Evolutionary conservation across 2,329 filamentous ascomycete species (phyloP).

Genomic region (Claviceps arundinis): DNA sequence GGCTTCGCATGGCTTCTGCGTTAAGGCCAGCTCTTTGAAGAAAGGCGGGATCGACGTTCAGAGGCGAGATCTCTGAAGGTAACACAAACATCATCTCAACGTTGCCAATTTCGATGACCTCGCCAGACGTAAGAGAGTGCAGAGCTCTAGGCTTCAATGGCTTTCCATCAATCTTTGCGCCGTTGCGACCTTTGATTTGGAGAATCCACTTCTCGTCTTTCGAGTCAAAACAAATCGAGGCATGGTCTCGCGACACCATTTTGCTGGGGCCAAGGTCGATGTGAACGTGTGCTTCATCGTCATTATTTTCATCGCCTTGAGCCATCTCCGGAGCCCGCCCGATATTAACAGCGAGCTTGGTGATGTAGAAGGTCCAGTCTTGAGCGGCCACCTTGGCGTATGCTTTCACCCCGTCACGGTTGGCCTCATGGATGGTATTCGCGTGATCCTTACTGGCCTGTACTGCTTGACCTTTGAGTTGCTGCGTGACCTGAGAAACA

Average conservation of each 20-base stretch:
- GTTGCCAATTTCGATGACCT: conserved; percentile 81
- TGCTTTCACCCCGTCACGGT: conserved; percentile 51
- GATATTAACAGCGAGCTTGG: conserved; percentile 61
- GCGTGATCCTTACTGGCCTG: conserved; percentile 49
- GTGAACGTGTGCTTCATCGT: conserved; percentile 48
- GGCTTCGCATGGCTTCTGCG: conserved; percentile 15
- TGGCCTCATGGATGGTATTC: conserved; percentile 49
- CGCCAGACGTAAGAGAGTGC: conserved; percentile 63
- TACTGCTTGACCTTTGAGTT: conserved; percentile 34
- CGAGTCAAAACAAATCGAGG: conserved; percentile 58
- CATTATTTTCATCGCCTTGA: conserved; percentile 24
- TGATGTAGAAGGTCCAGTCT: conserved; percentile 77
- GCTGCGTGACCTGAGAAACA: conserved; percentile 42
- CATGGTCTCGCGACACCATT: conserved; percentile 65
- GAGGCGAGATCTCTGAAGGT: conserved; percentile 55
- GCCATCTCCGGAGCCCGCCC: conserved; percentile 50
- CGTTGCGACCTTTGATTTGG: conserved; percentile 80
- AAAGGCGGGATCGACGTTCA: conserved; percentile 56
- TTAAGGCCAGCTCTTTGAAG: conserved; percentile 52
- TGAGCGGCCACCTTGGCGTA: conserved; percentile 73
- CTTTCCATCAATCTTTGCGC: conserved; percentile 68
- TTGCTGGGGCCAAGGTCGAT: conserved; percentile 83
- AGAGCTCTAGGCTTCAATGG: conserved; percentile 54
- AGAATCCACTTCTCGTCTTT: conserved; percentile 68
- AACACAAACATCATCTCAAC: conserved; percentile 98